Evolutionary conservation across 352 stramenopile species (phyloP).

Genomic region (Phytophthora nicotianae): DNA sequence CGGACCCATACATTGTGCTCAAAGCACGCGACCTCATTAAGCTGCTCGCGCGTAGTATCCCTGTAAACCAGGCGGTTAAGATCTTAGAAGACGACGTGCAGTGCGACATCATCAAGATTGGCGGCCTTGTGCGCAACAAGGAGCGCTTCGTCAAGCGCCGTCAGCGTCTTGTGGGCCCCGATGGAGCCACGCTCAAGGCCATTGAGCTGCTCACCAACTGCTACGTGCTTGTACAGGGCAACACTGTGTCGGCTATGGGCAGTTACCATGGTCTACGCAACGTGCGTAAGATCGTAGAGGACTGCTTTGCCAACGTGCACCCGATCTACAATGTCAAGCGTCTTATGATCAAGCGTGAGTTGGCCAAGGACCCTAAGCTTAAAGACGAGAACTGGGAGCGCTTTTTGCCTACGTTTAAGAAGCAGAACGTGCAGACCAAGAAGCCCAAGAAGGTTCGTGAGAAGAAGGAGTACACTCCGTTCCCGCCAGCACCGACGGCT

Average conservation of each 20-base stretch:
- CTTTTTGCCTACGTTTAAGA: conserved; percentile 99
- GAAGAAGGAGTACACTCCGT: conserved; percentile 98
- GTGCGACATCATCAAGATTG: conserved; percentile 99
- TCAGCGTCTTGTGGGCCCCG: conserved; percentile 97
- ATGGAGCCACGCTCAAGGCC: conserved; percentile 97
- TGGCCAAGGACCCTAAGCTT: conserved; percentile 98
- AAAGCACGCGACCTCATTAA: conserved; percentile 99
- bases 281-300: conserved; percentile 97
- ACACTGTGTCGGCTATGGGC: conserved; percentile 95
- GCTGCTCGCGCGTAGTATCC: conserved; percentile 97
- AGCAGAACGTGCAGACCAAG: conserved; percentile 98
- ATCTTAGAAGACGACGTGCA: conserved; percentile 98
- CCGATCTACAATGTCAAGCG: conserved; percentile 99
- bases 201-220: conserved; percentile 99
- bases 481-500: conserved; percentile 94
- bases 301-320: conserved; percentile 99
- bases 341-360: conserved; percentile 99
- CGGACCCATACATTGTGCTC: conserved; percentile 98
- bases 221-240: conserved; percentile 99
- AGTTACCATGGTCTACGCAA: conserved; percentile 93
- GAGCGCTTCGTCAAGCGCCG: conserved; percentile 99
- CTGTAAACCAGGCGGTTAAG: conserved; percentile 94
- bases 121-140: conserved; percentile 98
- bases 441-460: conserved; percentile 91
- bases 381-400: conserved; percentile 97